These are phyloP conservation scores for Hexamita inflata DNA, from an alignment of 208 protist genomes.

Conservation along the genomic window DNA sequence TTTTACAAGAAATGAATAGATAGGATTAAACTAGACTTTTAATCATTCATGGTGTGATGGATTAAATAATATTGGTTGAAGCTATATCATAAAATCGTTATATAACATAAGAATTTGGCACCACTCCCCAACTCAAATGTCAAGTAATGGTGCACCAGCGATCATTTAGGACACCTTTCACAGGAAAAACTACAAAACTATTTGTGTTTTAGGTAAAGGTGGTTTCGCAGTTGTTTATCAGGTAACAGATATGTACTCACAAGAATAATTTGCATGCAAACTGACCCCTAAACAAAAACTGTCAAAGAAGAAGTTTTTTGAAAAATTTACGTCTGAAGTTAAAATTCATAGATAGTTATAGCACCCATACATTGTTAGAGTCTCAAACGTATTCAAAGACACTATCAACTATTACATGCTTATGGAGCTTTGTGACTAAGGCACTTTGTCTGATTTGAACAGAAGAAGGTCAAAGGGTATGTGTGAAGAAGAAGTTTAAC, in stretches of 20 bases:
- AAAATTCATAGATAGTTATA: constrained; percentile 20
- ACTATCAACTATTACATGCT: constrained; percentile 22
- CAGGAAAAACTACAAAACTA: too few relatives aligned
- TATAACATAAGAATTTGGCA: too few relatives aligned
- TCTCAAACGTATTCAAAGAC: constrained; percentile 21
- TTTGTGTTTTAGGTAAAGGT: constrained; percentile 29
- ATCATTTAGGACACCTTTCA: too few relatives aligned
- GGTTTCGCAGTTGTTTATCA: constrained; percentile 32
- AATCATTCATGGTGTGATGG: too few relatives aligned
- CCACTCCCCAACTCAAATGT: too few relatives aligned
- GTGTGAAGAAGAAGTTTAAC: constrained; percentile 10
- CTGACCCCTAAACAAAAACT: background rate
- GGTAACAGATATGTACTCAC: background rate
- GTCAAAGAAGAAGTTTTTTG: constrained; percentile 13
- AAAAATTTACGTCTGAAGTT: constrained; percentile 30
- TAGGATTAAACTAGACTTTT: too few relatives aligned
- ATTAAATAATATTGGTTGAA: too few relatives aligned
- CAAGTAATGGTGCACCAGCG: too few relatives aligned
- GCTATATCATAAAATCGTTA: too few relatives aligned
- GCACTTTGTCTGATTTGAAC: constrained; percentile 1
- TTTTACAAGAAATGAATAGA: too few relatives aligned
- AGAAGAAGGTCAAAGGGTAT: background rate
- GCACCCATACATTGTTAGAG: constrained; percentile 6
- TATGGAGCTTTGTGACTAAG: constrained; percentile 11
- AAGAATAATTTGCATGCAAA: constrained; percentile 15